Evolutionary conservation across 2,329 filamentous ascomycete genomes (phyloP).

Genomic region (Davidsoniella eucalypti): DNA sequence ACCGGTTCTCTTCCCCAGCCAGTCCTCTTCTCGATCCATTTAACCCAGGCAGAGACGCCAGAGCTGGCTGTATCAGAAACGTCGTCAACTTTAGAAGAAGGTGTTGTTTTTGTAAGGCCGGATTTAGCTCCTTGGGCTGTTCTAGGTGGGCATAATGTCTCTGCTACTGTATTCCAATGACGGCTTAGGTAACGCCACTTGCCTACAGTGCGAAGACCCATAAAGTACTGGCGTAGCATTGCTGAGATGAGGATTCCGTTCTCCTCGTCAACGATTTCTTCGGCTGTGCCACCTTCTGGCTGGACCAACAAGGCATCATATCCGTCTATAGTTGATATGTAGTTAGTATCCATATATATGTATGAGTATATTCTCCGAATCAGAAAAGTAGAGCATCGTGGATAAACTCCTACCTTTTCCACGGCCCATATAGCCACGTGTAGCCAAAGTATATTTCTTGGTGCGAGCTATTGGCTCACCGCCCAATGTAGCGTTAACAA

Average conservation of each 20-base stretch:
- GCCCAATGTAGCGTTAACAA: slow-evolving; percentile 45
- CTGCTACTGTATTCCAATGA: slow-evolving; percentile 52
- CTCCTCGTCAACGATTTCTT: slow-evolving; percentile 71
- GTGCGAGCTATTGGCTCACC: slow-evolving; percentile 44
- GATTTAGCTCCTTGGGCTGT: too few species aligned
- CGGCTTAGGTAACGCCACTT: slow-evolving; percentile 59
- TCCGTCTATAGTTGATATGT: slow-evolving; percentile 37
- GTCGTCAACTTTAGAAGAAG: too few species aligned
- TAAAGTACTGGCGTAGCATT: slow-evolving; percentile 80
- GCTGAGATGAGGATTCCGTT: slow-evolving; percentile 75
- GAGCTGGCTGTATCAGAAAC: not conserved
- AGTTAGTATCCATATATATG: not conserved
- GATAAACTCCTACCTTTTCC: slow-evolving; percentile 40
- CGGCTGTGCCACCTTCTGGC: slow-evolving; percentile 57
- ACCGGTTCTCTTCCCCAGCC: slow-evolving; percentile 8
- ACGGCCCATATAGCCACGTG: slow-evolving; percentile 74
- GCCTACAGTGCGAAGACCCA: slow-evolving; percentile 66
- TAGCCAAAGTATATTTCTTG: slow-evolving; percentile 55
- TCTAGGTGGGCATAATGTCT: slow-evolving; percentile 18
- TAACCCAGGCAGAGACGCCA: slow-evolving; percentile 4
- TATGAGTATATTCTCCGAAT: too few species aligned
- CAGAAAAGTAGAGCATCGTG: too few species aligned
- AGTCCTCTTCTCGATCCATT: slow-evolving; percentile 9
- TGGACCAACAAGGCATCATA: slow-evolving; percentile 61
- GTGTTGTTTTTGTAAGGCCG: too few species aligned